phyloP scores from a whole-genome alignment of 192 early-diverging fungal species.

The Lobosporangium transversale region DNA sequence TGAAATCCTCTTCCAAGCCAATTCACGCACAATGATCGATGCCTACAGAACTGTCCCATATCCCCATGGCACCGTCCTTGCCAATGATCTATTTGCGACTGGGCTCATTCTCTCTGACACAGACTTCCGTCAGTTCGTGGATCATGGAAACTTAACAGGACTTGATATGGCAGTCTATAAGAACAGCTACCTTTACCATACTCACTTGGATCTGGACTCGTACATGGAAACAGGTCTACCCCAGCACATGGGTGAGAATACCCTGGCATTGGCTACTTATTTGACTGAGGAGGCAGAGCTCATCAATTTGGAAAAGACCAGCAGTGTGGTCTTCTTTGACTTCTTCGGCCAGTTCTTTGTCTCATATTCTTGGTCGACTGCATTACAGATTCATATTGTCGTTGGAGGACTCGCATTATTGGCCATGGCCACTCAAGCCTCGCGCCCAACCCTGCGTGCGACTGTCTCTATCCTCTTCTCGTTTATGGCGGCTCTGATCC shows the following conservation, averaged over 20 bases:
- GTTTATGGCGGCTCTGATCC: slow-evolving; percentile 38
- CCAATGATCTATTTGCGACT: slow-evolving; percentile 67
- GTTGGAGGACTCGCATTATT: slow-evolving; percentile 38
- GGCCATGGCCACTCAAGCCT: slow-evolving; percentile 15
- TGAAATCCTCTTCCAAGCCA: slow-evolving; percentile 83
- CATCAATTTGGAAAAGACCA: slow-evolving; percentile 55
- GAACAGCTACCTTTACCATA: slow-evolving; percentile 79
- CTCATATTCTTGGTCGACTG: slow-evolving; percentile 66
- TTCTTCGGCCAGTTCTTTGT: slow-evolving; percentile 69
- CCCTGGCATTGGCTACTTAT: slow-evolving; percentile 63
- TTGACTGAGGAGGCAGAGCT: slow-evolving; percentile 64
- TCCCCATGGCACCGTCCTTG: slow-evolving; percentile 74
- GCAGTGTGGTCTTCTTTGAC: slow-evolving; percentile 72
- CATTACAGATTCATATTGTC: slow-evolving; percentile 59
- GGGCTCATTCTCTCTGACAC: slow-evolving; percentile 78
- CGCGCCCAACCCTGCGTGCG: slow-evolving; percentile 42
- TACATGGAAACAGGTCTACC: slow-evolving; percentile 69
- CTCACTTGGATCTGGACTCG: slow-evolving; percentile 70
- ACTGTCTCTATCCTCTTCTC: slow-evolving; percentile 46
- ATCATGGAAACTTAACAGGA: slow-evolving; percentile 72
- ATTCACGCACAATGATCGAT: slow-evolving; percentile 71
- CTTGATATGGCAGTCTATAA: slow-evolving; percentile 80
- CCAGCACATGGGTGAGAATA: slow-evolving; percentile 81
- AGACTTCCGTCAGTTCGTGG: slow-evolving; percentile 79
- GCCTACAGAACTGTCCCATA: slow-evolving; percentile 71